Evolutionary conservation across 2,329 filamentous ascomycete genomes (phyloP), one percentile per base, ranked within the genome.

Genomic region (Ascomycota sp.): DNA sequence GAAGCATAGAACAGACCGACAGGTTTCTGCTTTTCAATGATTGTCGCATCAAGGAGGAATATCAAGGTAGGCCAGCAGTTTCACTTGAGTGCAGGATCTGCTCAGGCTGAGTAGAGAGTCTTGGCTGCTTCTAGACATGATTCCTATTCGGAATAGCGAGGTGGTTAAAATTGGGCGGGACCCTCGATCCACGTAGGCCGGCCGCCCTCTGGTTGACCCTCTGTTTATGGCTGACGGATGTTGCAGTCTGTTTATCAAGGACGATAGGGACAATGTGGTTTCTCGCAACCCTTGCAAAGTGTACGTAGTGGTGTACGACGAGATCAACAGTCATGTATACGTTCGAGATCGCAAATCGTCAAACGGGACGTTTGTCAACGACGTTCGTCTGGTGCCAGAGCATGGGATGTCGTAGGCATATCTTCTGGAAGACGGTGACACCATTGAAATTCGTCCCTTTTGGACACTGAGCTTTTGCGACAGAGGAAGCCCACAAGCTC

Each of bases 251-350:
- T 40, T 43, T 15, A 53, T 69, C 24, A 40, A 45, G 8, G 41
- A 43, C 27, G 51, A 54, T 27, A 28, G 30, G n/a, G 38, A 52
- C 3, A 45, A 54, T 34, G 36, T 41, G 1, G 52, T 70, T 13
- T 70, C 66, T 2, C 57, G 62, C 30, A 52, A 56, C 19, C 65
- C 70, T 31, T 63, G 65, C 36, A 60, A 68, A 37, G 49, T 70
- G 21, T 71, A 69, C 40, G 59, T 59, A 2, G 47, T 70, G 25
- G 42, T 58, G 8, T 66, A 67, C 35, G 63, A 68, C 27, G 43
- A 46, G 13, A 46, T 43, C 7, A 32, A 46, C 37, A 48, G 50
- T 27, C 45, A 66, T 31, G 44, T 70, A 25, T 71, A 68, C 36
- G 63, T 68, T 20, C 59, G 65, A 10, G 67, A 72, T 37, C 56